These are phyloP conservation scores for Gastrodia elata DNA, from an alignment of 106 monocot genomes.

Conservation along the genomic window DNA sequence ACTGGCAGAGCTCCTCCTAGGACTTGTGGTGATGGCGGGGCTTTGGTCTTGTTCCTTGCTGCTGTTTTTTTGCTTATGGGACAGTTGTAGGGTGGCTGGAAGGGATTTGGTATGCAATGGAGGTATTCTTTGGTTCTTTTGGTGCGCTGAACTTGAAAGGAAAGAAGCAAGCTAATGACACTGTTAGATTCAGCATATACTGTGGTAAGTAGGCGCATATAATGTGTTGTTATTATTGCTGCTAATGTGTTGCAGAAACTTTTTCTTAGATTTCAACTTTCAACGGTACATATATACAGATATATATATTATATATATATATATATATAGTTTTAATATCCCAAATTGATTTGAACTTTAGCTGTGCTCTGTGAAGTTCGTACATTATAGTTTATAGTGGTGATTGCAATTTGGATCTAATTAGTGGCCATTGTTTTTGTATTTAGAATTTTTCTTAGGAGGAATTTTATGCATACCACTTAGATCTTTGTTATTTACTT, in stretches of 20 bases:
- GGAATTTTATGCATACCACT: no score
- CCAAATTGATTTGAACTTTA: no score
- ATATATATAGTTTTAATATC: no score
- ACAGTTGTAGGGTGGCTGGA: not conserved
- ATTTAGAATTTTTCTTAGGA: no score
- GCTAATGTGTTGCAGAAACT: not conserved
- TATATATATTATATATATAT: no score
- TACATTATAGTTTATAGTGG: no score
- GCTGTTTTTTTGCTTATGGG: not conserved
- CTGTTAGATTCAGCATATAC: not conserved
- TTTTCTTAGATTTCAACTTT: no score
- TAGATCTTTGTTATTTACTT: no score
- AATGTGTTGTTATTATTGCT: not conserved
- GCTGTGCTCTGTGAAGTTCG: no score
- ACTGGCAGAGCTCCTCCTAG: constrained; percentile 14
- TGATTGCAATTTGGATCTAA: no score
- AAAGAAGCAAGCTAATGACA: not conserved
- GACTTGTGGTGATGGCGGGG: constrained; percentile 1
- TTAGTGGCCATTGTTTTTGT: no score
- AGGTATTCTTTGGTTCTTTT: constrained; percentile 8
- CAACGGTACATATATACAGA: no score
- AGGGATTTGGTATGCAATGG: not conserved
- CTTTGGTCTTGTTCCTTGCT: constrained; percentile 8
- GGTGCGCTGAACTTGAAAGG: not conserved
- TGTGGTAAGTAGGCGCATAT: not conserved